These are phyloP conservation scores for Kurtzmaniella natalensis DNA, from an alignment of 1,139 yeast species.

Conservation along the genomic window DNA sequence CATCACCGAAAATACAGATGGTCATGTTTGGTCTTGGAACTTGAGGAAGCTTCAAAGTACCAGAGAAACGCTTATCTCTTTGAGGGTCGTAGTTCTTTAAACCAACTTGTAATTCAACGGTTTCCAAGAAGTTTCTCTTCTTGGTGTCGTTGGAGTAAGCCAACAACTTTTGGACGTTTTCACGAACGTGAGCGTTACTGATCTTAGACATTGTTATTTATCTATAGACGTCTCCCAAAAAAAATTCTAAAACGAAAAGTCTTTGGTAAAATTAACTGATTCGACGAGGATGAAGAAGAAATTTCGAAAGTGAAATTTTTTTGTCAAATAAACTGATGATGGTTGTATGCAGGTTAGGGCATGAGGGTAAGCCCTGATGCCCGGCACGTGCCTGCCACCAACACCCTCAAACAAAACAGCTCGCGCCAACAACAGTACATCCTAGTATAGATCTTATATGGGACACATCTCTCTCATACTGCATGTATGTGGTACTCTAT, in stretches of 20 bases:
- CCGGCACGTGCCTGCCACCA: constrained; percentile 1
- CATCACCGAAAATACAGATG: constrained; percentile 99
- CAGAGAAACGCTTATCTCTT: constrained; percentile 99
- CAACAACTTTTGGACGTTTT: constrained; percentile 89
- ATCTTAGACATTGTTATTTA: constrained; percentile 79
- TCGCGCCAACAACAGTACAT: too few relatives aligned
- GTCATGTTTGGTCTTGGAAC: constrained; percentile 99
- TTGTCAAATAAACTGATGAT: too few relatives aligned
- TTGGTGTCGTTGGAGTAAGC: constrained; percentile 90
- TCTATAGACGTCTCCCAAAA: constrained; percentile 65
- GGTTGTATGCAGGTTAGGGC: too few relatives aligned
- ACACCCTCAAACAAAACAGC: too few relatives aligned
- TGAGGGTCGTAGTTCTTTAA: constrained; percentile 99
- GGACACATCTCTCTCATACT: too few relatives aligned
- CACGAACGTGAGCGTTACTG: constrained; percentile 92
- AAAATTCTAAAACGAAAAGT: too few relatives aligned
- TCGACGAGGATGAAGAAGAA: constrained; percentile 45
- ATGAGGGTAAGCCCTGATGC: neutral
- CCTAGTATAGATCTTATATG: too few relatives aligned
- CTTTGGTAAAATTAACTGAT: constrained; percentile 45
- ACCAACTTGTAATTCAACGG: constrained; percentile 99
- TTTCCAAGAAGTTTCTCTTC: constrained; percentile 99
- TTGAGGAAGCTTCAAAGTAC: constrained; percentile 96
- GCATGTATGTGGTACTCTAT: too few relatives aligned
- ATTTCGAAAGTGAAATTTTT: constrained; percentile 1